Evolutionary conservation across 805 yeast species (phyloP), one percentile per base, ranked within the genome.

Genomic region (Candida germanica): DNA sequence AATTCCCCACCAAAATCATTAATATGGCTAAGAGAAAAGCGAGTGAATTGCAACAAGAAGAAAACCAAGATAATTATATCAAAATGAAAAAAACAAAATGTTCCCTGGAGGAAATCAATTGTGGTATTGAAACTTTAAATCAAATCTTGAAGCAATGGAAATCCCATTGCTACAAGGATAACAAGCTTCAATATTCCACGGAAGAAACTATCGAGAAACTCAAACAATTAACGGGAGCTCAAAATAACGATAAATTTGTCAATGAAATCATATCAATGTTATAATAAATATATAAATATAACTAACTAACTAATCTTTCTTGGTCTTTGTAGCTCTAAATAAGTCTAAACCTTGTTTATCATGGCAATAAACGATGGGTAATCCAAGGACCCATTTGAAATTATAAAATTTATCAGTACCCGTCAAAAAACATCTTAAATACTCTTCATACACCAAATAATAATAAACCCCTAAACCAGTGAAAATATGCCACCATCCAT

Each of bases 1-100:
- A 86, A 48, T 93, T 93, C 59, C 98, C 98, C 2, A 65, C 69
- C 16, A 93, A 93, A 59, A 93, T 93, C 33, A 79, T 93, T 31
- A 74, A 77, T 39, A 93, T 93, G 98, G 96, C 98, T 6, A 93
- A 91, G 54, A 76, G 98, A 42, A 91, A 91, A 58, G 95, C 97
- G 0, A 67, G 74, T 4, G 98, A 93, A 53, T 69, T 93, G 35
- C 95, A 87, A 56, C 85, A 78, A 39, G 61, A 40, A 61, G 61
- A 56, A 9, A 62, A 59, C 17, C 60, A 58, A 26, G 73, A 67
- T 36, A 61, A 62, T 2, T 61, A 62, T 29, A 66, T 69, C 16
- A 68, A 66, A 25, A 58, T 59, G 37, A 80, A 82, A 49, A 69
- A 62, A 42, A 58, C 73, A 9, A 72, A 75, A 49, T 77, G 82